Conservation (phyloP, 257 asterid species). For the Przewalskia tangutica region DNA sequence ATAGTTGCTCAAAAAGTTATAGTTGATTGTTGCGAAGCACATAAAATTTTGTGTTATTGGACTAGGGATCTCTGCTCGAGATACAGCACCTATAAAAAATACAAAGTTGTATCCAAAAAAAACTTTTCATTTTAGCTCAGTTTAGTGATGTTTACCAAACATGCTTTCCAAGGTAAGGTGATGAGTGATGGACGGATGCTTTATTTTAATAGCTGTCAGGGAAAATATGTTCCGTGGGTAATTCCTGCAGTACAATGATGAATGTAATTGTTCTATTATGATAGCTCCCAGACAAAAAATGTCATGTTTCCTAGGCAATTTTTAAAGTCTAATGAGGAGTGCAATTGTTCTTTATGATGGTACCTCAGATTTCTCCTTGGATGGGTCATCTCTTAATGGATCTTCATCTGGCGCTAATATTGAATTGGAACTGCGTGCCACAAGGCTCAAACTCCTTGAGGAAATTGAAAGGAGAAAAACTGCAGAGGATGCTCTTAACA, state of each 20-base stretch:
- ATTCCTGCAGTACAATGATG: neutral
- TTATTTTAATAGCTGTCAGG: neutral
- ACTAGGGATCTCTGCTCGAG: neutral
- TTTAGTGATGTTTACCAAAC: neutral
- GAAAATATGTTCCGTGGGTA: neutral
- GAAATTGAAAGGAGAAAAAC: slow-evolving; percentile 54
- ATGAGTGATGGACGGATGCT: neutral
- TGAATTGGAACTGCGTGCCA: slow-evolving; percentile 34
- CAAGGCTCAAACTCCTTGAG: slow-evolving; percentile 41
- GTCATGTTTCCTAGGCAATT: neutral
- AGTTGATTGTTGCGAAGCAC: neutral
- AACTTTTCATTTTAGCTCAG: neutral
- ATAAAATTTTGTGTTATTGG: neutral
- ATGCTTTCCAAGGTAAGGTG: neutral
- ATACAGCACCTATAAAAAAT: neutral
- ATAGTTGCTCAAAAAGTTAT: neutral
- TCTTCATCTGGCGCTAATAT: slow-evolving; percentile 17
- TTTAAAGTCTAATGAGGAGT: neutral
- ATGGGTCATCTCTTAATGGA: slow-evolving; percentile 35
- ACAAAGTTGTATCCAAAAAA: neutral
- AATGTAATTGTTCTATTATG: neutral
- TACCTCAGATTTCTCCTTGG: slow-evolving; percentile 54
- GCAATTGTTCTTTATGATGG: neutral
- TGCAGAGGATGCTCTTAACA: slow-evolving; percentile 47
- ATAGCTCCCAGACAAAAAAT: neutral